These are phyloP conservation scores for Mangifera indica DNA, from an alignment of 345 rosid genomes.

Conservation along the genomic window DNA sequence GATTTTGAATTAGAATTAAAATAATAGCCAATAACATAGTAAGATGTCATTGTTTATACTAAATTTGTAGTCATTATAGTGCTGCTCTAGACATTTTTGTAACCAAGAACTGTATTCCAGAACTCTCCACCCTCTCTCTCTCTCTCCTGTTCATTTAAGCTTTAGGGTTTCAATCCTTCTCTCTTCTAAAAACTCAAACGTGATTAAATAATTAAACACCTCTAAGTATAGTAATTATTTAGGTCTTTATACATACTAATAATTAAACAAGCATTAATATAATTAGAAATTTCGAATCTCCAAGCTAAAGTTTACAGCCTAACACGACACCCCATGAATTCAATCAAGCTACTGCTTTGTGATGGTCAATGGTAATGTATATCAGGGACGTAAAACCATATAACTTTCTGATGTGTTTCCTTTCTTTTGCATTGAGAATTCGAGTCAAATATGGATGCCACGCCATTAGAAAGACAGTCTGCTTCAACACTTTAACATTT, in stretches of 20 bases:
- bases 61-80: too few relatives aligned
- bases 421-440: not conserved
- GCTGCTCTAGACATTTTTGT: too few relatives aligned
- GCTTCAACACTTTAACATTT: not conserved
- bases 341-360: too few relatives aligned
- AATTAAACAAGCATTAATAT: not conserved
- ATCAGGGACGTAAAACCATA: slow-evolving; percentile 9
- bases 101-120: too few relatives aligned
- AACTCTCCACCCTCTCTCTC: too few relatives aligned
- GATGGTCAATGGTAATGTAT: not conserved
- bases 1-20: too few relatives aligned
- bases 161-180: too few relatives aligned
- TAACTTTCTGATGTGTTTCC: not conserved
- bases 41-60: too few relatives aligned
- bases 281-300: slow-evolving; percentile 26
- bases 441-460: slow-evolving; percentile 31
- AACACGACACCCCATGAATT: slow-evolving; percentile 26
- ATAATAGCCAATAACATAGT: too few relatives aligned
- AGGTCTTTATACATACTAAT: slow-evolving; percentile 5
- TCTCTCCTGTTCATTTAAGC: too few relatives aligned
- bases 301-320: slow-evolving; percentile 9
- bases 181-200: too few relatives aligned
- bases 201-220: not conserved
- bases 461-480: not conserved
- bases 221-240: slow-evolving; percentile 10